Conservation (phyloP, 2,329 filamentous ascomycete genomes). For the Sphaerostilbella broomeana region DNA sequence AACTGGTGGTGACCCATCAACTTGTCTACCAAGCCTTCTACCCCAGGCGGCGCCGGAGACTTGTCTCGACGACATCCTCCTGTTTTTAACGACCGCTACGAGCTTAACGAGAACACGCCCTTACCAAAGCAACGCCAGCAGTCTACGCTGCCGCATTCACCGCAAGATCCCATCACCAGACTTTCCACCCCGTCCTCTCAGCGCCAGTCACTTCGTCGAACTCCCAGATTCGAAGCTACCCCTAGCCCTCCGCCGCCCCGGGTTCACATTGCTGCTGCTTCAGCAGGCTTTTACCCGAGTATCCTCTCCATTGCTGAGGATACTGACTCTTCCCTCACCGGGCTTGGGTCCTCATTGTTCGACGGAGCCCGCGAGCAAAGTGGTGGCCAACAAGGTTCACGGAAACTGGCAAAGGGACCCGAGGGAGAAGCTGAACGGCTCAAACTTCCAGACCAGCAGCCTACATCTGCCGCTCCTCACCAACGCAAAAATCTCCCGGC, state of each 20-base stretch:
- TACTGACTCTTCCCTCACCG: constrained; percentile 26
- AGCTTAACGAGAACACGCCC: constrained; percentile 42
- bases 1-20: constrained; percentile 36
- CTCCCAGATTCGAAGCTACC: constrained; percentile 42
- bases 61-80: constrained; percentile 38
- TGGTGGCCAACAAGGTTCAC: constrained; percentile 35
- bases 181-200: constrained; percentile 42
- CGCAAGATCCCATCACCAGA: constrained; percentile 34
- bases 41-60: constrained; percentile 36
- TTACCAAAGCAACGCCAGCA: constrained; percentile 41
- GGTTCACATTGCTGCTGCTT: constrained; percentile 42
- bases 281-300: constrained; percentile 42
- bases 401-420: constrained; percentile 42
- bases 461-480: constrained; percentile 21
- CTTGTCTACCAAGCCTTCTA: constrained; percentile 40
- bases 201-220: constrained; percentile 43
- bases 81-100: constrained; percentile 48
- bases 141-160: constrained; percentile 20
- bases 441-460: constrained; percentile 19
- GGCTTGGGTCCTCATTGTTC: constrained; percentile 33
- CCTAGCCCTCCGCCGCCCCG: constrained; percentile 36
- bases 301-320: constrained; percentile 20
- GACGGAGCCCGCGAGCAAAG: constrained; percentile 20
- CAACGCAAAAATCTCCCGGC: constrained; percentile 29
- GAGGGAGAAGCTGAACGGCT: constrained; percentile 33